Percentiles rank a stretch among this genome's conserved stretches.
These are phyloP conservation scores for Camellia japonica DNA, from an alignment of 148 eudicot species.

Conservation along the genomic window DNA sequence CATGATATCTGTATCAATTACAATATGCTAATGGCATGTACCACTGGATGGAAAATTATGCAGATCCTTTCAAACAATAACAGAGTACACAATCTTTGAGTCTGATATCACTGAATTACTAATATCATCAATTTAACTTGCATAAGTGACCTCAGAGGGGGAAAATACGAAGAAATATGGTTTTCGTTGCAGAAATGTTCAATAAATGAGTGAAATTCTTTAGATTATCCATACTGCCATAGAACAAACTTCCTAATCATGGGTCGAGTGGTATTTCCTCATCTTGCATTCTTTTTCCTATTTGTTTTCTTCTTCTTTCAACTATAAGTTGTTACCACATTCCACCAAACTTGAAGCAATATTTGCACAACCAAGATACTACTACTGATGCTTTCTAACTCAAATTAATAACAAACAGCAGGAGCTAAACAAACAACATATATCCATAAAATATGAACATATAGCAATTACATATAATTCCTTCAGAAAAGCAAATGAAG, in stretches of 20 bases:
- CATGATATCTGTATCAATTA: too few relatives aligned
- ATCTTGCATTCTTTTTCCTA: neutral
- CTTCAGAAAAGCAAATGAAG: slow-evolving; percentile 25
- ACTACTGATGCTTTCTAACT: neutral
- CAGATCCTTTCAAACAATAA: too few relatives aligned
- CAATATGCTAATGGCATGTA: too few relatives aligned
- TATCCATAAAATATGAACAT: neutral
- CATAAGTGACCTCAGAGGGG: too few relatives aligned
- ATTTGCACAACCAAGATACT: neutral
- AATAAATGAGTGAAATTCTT: neutral
- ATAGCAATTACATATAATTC: neutral
- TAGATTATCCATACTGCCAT: neutral
- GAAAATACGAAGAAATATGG: neutral
- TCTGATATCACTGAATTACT: neutral
- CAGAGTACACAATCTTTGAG: neutral
- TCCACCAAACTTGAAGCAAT: neutral
- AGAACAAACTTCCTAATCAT: neutral
- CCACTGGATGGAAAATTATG: too few relatives aligned
- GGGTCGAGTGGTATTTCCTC: neutral
- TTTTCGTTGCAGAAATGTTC: neutral
- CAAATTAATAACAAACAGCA: neutral
- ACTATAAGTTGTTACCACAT: neutral
- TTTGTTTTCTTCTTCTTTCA: neutral
- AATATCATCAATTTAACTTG: neutral
- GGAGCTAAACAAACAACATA: neutral